phyloP scores from a whole-genome alignment of 2,329 filamentous ascomycete genomes.

The Colletotrichum liaoningense region DNA sequence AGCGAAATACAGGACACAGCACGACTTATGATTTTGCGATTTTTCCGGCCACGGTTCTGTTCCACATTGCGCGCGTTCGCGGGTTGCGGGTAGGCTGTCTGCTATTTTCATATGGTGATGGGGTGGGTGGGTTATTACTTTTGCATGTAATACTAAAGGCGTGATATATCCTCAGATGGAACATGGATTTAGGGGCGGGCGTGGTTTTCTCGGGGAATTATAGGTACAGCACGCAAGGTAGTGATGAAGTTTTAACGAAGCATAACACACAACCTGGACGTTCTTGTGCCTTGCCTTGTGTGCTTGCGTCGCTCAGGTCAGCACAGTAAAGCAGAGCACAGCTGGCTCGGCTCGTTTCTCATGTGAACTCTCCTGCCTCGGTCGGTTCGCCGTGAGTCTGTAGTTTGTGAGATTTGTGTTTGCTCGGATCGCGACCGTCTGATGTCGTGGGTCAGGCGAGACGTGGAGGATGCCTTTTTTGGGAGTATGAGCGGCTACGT shows the following conservation, averaged over 20 bases:
- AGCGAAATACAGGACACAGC: slow-evolving; percentile 5
- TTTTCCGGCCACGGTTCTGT: slow-evolving; percentile 4
- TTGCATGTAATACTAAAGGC: slow-evolving; percentile 24
- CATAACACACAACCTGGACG: background rate
- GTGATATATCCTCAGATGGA: slow-evolving; percentile 12
- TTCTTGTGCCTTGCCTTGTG: background rate
- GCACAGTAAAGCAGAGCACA: background rate
- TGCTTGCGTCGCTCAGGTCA: background rate
- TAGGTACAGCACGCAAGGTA: background rate
- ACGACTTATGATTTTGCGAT: slow-evolving; percentile 12
- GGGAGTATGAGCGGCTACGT: background rate
- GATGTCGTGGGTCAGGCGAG: slow-evolving; percentile 8
- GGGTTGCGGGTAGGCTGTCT: background rate
- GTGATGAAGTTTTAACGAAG: background rate
- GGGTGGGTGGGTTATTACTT: slow-evolving; percentile 4
- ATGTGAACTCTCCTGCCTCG: slow-evolving; percentile 22
- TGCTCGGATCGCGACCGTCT: slow-evolving; percentile 14
- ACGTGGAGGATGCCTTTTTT: background rate
- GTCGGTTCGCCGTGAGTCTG: background rate
- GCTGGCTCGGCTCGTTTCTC: slow-evolving; percentile 9
- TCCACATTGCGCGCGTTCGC: slow-evolving; percentile 4
- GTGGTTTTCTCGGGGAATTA: background rate
- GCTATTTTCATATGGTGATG: background rate
- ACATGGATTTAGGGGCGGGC: background rate
- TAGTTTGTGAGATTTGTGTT: background rate